phyloP scores from a whole-genome alignment of 2,329 filamentous ascomycete species.

The Pseudogymnoascus sp. region DNA sequence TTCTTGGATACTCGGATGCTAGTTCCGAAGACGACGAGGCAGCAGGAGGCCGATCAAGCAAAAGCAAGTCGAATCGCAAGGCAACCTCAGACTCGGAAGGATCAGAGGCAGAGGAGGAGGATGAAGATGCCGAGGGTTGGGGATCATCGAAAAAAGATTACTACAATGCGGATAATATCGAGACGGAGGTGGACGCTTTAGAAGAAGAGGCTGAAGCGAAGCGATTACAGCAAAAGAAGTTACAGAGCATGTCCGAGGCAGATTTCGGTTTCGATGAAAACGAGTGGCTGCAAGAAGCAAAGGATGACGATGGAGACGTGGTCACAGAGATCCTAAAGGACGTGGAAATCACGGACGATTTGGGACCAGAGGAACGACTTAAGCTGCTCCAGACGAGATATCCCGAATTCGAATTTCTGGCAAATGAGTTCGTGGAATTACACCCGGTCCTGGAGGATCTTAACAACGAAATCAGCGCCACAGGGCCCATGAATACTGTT shows the following conservation, averaged over 20 bases:
- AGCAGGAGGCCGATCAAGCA: slow-evolving; percentile 20
- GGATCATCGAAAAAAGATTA: slow-evolving; percentile 82
- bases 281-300: slow-evolving; percentile 63
- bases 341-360: slow-evolving; percentile 69
- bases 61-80: slow-evolving; percentile 49
- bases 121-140: slow-evolving; percentile 64
- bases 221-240: slow-evolving; percentile 80
- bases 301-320: slow-evolving; percentile 45
- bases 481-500: slow-evolving; percentile 25
- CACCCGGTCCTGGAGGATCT: slow-evolving; percentile 51
- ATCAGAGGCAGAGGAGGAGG: slow-evolving; percentile 46
- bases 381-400: slow-evolving; percentile 73
- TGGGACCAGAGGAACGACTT: slow-evolving; percentile 64
- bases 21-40: slow-evolving; percentile 31
- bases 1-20: slow-evolving; percentile 41
- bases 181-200: slow-evolving; percentile 61
- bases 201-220: slow-evolving; percentile 90
- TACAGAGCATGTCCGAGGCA: slow-evolving; percentile 78
- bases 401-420: slow-evolving; percentile 83
- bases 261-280: slow-evolving; percentile 91
- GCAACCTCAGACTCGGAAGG: slow-evolving; percentile 42
- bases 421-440: slow-evolving; percentile 51
- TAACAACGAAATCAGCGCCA: slow-evolving; percentile 36
- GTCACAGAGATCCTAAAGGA: slow-evolving; percentile 83
- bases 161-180: slow-evolving; percentile 74